Evolutionary conservation across 108 stramenopile species (phyloP).

Genomic region (Cyclotella choctawhatcheeana): DNA sequence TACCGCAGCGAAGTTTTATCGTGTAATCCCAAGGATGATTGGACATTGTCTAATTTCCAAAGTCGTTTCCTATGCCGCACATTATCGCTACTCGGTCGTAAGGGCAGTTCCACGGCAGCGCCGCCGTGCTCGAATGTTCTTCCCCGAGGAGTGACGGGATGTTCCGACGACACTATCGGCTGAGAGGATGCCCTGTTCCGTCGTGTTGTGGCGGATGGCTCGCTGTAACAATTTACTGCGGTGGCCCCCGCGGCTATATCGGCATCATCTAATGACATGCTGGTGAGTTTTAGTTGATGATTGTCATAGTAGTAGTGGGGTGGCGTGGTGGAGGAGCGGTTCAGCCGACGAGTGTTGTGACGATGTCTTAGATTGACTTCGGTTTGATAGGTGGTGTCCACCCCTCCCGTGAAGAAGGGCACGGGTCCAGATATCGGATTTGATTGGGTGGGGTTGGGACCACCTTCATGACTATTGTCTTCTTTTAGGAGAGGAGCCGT

Average conservation of each 20-base stretch:
- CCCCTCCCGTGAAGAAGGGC: conserved; percentile 6
- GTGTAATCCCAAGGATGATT: too few relatives aligned
- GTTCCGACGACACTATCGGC: neutral
- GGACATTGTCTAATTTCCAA: neutral
- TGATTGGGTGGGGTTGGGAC: too few relatives aligned
- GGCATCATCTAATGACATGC: conserved; percentile 41
- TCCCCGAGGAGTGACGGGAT: conserved; percentile 4
- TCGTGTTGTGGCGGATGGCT: neutral
- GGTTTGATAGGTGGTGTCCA: conserved; percentile 29
- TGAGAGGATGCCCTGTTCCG: neutral
- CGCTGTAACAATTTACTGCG: neutral
- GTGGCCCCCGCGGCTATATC: conserved; percentile 37
- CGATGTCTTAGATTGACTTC: conserved; percentile 30
- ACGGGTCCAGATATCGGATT: conserved; percentile 4
- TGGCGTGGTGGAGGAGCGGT: neutral
- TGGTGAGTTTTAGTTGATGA: neutral
- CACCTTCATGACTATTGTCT: too few relatives aligned
- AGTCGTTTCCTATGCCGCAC: neutral
- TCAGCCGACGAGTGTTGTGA: neutral
- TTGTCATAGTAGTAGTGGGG: neutral
- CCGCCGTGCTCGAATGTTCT: neutral
- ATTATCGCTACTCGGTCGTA: conserved; percentile 7
- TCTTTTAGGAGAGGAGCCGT: too few relatives aligned
- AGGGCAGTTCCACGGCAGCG: neutral
- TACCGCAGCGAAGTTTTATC: too few relatives aligned